Percentiles rank a stretch among this genome's conserved stretches.
Conservation (phyloP, 306 rosid genomes). For the Rosa rugosa region DNA sequence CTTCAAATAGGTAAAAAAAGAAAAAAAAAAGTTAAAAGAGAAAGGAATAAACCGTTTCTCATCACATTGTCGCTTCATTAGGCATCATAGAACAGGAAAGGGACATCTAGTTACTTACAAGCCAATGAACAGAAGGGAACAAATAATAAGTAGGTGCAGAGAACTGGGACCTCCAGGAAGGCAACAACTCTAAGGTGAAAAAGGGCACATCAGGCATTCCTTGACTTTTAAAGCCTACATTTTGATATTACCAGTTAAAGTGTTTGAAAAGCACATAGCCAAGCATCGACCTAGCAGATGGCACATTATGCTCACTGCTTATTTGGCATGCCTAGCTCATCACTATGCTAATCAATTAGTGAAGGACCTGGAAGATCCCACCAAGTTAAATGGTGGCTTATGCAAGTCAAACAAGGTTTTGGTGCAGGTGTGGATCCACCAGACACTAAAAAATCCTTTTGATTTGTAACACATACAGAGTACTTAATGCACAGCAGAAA, state of each 20-base stretch:
- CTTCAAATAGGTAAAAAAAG: conserved; percentile 13
- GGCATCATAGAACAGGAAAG: conserved; percentile 32
- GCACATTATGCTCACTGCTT: not conserved
- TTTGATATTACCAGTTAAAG: no score
- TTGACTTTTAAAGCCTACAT: no score
- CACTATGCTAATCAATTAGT: not conserved
- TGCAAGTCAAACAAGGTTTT: not conserved
- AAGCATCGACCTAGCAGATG: no score
- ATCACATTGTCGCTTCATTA: conserved; percentile 91
- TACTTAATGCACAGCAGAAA: not conserved
- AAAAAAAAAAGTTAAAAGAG: not conserved
- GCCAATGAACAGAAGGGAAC: not conserved
- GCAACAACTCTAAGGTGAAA: conserved; percentile 8
- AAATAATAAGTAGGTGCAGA: conserved; percentile 20
- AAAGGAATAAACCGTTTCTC: conserved; percentile 62
- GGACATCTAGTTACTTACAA: conserved; percentile 27
- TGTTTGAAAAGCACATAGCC: no score
- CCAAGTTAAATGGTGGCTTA: not conserved
- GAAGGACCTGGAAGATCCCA: not conserved
- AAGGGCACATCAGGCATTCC: not conserved
- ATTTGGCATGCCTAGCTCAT: not conserved
- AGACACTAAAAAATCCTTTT: not conserved
- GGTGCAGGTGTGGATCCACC: not conserved
- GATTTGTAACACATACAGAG: not conserved
- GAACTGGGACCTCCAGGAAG: not conserved